phyloP scores from a whole-genome alignment of 1,139 yeast species.

The Pichia terricola region DNA sequence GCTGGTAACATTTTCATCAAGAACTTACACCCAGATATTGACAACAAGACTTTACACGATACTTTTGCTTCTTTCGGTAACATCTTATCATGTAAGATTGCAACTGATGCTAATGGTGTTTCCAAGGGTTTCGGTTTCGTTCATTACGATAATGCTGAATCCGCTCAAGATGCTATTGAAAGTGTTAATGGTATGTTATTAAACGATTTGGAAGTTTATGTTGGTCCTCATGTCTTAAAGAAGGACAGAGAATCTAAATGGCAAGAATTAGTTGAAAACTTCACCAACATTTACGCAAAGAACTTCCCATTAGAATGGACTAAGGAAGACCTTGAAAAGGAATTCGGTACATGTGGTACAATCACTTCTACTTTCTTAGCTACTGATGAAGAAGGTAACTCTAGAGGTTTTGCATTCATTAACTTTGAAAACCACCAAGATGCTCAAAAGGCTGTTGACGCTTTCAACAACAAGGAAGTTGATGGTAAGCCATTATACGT shows the following conservation, averaged over 20 bases:
- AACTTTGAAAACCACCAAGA: slow-evolving; percentile 81
- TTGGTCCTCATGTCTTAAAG: slow-evolving; percentile 88
- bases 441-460: slow-evolving; percentile 89
- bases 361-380: slow-evolving; percentile 82
- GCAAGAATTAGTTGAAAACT: slow-evolving; percentile 86
- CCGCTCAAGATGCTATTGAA: slow-evolving; percentile 93
- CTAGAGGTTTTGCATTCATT: slow-evolving; percentile 94
- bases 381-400: slow-evolving; percentile 78
- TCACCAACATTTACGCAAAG: slow-evolving; percentile 92
- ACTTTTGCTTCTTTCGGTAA: slow-evolving; percentile 96
- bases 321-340: slow-evolving; percentile 63
- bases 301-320: slow-evolving; percentile 68
- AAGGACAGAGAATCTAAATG: slow-evolving; percentile 93
- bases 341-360: slow-evolving; percentile 68
- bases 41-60: slow-evolving; percentile 97
- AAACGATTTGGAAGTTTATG: slow-evolving; percentile 93
- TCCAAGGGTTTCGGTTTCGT: slow-evolving; percentile 98
- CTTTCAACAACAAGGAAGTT: slow-evolving; percentile 78
- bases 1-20: slow-evolving; percentile 96
- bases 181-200: slow-evolving; percentile 97
- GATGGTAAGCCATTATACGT: slow-evolving; percentile 84
- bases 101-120: slow-evolving; percentile 84
- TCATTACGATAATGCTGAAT: slow-evolving; percentile 88
- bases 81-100: slow-evolving; percentile 95
- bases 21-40: slow-evolving; percentile 97